Evolutionary conservation across 768 basidiomycete species (phyloP), one percentile per base, ranked within the genome.

Genomic region (Rhodotorula graminis): DNA sequence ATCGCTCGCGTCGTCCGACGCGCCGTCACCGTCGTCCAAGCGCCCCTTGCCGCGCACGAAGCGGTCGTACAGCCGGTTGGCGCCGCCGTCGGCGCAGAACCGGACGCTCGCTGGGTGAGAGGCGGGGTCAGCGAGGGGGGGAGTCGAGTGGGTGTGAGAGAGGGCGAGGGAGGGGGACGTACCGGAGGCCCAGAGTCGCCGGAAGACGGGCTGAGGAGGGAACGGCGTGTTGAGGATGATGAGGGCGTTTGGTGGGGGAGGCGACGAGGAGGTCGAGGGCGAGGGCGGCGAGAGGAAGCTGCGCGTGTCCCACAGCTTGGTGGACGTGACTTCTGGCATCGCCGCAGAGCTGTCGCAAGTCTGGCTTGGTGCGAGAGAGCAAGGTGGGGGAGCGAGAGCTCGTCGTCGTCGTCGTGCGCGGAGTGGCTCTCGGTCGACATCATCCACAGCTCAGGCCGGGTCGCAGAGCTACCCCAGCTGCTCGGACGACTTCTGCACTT

Each of bases 211-310:
- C 8, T 81, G 74, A 33, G 80, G 72, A 8, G 87, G 87, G 79
- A 95, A 92, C 0, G 92, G 89, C 72, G 95, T 91, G 80, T 99
- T 97, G 67, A 97, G 85, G 76, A 99, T 88, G 76, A 97, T 88
- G 70, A 97, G 83, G 0, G 88, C 91, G 37, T 72, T 76, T 10
- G 23, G 64, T 9, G n/a, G 42, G 31, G 61, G 16, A n/a, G 53
- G 10, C 31, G 15, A n/a, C n/a, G 19, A 19, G 53, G 29, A 18
- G 29, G 29, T 29, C 53, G 53, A 55, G n/a, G 25, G 27, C 5
- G 56, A 31, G 47, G 50, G 14, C 7, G 15, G 14, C 9, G 40
- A 10, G 6, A 53, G 63, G 33, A 64, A 40, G 8, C 52, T n/a
- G 27, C 18, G 50, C 50, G 63, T 64, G 63, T 64, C 63, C 63